Conservation (phyloP, 108 stramenopile species). For the Fragilaria crotonensis region DNA sequence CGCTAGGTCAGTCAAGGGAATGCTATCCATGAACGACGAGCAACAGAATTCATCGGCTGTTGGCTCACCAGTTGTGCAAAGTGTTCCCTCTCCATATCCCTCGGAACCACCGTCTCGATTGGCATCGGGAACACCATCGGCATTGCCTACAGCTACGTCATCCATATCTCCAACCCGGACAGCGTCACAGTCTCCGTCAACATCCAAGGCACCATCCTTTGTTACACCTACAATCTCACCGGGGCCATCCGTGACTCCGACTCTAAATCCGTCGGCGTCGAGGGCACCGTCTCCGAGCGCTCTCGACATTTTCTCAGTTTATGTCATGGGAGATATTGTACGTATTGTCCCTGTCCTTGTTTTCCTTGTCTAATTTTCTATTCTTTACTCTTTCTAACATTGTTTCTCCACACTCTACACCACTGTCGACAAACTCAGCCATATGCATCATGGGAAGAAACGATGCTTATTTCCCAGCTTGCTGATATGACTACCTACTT, state of each 20-base stretch:
- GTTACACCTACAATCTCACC: conserved; percentile 3
- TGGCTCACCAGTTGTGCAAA: no score
- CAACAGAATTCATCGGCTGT: no score
- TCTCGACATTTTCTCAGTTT: not conserved
- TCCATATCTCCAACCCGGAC: not conserved
- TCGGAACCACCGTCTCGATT: not conserved
- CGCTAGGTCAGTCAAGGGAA: not conserved
- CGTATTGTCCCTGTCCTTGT: no score
- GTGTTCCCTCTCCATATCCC: not conserved
- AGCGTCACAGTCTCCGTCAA: conserved; percentile 1
- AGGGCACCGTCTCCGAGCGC: not conserved
- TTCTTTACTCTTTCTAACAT: no score
- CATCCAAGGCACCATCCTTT: not conserved
- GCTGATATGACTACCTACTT: conserved; percentile 5
- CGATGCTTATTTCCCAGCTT: conserved; percentile 5
- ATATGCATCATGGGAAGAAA: conserved; percentile 9
- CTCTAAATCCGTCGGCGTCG: not conserved
- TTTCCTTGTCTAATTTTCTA: no score
- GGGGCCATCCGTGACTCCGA: not conserved
- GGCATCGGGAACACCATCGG: not conserved
- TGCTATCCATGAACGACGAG: no score
- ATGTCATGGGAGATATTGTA: conserved; percentile 10
- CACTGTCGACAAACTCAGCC: not conserved
- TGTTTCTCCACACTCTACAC: no score
- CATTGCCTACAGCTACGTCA: not conserved